These are phyloP conservation scores for Acer negundo DNA, from an alignment of 345 rosid species.

Conservation along the genomic window DNA sequence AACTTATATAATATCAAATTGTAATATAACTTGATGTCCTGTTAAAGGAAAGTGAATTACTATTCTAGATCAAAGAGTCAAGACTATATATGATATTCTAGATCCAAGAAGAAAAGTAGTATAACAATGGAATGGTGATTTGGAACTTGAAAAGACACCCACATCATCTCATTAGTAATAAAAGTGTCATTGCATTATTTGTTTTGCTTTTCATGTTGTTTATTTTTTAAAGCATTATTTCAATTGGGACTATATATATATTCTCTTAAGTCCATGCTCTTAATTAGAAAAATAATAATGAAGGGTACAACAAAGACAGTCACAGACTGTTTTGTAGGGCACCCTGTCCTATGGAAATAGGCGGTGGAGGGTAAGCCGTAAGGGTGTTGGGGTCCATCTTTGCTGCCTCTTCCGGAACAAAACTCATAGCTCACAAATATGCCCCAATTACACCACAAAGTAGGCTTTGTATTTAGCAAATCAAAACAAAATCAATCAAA, in stretches of 20 bases:
- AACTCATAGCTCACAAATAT: conserved; percentile 23
- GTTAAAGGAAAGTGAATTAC: too few species aligned
- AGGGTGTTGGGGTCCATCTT: conserved; percentile 14
- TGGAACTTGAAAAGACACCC: background rate
- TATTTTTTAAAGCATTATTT: background rate
- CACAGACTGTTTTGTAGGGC: conserved; percentile 12
- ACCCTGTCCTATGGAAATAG: background rate
- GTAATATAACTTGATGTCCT: too few species aligned
- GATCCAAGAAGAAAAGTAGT: background rate
- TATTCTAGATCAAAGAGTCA: background rate
- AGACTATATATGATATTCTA: too few species aligned
- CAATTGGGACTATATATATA: background rate
- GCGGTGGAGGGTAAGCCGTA: conserved; percentile 13
- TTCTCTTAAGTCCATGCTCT: background rate
- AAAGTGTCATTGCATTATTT: background rate
- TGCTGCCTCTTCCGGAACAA: conserved; percentile 27
- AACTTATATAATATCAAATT: too few species aligned
- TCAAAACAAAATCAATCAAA: conserved; percentile 24
- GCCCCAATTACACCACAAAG: conserved; percentile 5
- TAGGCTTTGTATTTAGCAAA: background rate
- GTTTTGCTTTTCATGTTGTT: background rate
- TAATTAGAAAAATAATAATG: background rate
- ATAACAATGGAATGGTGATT: too few species aligned
- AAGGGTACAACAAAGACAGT: background rate
- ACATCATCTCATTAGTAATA: background rate